These are phyloP conservation scores for Coniferiporia weirii DNA, from an alignment of 1,284 basidiomycete genomes.

Conservation along the genomic window DNA sequence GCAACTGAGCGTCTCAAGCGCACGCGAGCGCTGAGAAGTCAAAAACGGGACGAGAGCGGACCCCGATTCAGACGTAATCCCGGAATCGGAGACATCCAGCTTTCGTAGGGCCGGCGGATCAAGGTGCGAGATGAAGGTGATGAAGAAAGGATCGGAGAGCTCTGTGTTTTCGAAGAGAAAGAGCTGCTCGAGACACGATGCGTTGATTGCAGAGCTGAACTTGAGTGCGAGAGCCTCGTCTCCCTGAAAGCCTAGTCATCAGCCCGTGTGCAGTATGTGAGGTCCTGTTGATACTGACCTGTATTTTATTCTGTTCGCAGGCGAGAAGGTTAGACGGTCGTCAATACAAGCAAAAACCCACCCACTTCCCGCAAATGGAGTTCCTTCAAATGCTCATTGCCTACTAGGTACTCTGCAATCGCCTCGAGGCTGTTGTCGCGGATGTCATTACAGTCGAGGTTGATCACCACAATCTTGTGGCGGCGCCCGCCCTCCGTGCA, in stretches of 20 bases:
- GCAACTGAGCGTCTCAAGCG: slow-evolving; percentile 44
- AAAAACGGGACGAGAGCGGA: slow-evolving; percentile 45
- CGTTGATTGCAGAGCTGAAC: slow-evolving; percentile 44
- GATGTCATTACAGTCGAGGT: slow-evolving; percentile 49
- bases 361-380: slow-evolving; percentile 56
- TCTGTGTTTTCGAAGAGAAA: slow-evolving; percentile 39
- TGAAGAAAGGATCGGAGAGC: slow-evolving; percentile 46
- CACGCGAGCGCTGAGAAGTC: slow-evolving; percentile 43
- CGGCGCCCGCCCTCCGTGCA: slow-evolving; percentile 40
- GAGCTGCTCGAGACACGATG: slow-evolving; percentile 41
- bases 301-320: slow-evolving; percentile 22
- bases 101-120: slow-evolving; percentile 43
- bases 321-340: slow-evolving; percentile 25
- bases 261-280: not conserved
- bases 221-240: slow-evolving; percentile 29
- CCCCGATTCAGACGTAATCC: slow-evolving; percentile 42
- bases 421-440: slow-evolving; percentile 49
- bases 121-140: slow-evolving; percentile 45
- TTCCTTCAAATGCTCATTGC: slow-evolving; percentile 40
- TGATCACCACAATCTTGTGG: slow-evolving; percentile 49
- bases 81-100: slow-evolving; percentile 49
- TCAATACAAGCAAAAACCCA: slow-evolving; percentile 15
- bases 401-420: slow-evolving; percentile 46
- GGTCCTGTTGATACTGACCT: slow-evolving; percentile 18
- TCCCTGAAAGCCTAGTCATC: slow-evolving; percentile 30